Base-by-base conservation (phyloP, 345 rosid species). In the Erysimum cheiranthoides region DNA sequence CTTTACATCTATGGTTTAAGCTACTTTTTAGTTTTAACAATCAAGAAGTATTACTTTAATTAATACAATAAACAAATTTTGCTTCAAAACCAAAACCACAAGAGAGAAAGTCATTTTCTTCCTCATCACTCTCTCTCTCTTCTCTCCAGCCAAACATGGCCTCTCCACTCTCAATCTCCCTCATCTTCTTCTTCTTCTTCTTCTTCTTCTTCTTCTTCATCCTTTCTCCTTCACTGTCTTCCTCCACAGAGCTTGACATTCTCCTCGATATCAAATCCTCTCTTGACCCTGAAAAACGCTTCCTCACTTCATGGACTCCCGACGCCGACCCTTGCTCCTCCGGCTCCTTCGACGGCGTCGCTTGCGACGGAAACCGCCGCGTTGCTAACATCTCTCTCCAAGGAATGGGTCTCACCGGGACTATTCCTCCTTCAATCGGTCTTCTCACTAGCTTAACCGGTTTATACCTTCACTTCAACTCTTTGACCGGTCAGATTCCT, bases 341-440 rank as follows among this genome's bases (percentile, higher is more conserved):
- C 4, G 81, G 78, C 16, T 84, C 90, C 6, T 95, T 95, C 67
- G 85, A 87, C 67, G 99, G 99, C 0, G 93, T 95, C 11, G 97
- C 93, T 34, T 95, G 99, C 84, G 81, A 95, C 70, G 90, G 82
- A 42, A 63, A 77, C 34, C 90, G 85, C 56, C 82, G 32, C n/a
- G 93, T 95, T 0, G 82, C 96, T 6, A 95, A 93, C 79, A 89
- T 95, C 4, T 90, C 99, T 49, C 89, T 95, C 2, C 97, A 90
- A 76, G 99, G 99, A 69, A 92, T 82, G 84, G 96, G 97, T 18
- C 89, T 95, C 12, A 80, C 81, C 18, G 98, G 99, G 38, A 75
- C 78, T 70, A 85, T 95, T 43, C 96, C 99, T 49, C 71, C 90
- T 2, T 92, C 93, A 30, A 46, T 95, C 1, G 90, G 91, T 40